Evolutionary conservation across 306 rosid genomes (phyloP), one percentile per base, ranked within the genome.

Genomic region (Cyclanthera cordifolia): DNA sequence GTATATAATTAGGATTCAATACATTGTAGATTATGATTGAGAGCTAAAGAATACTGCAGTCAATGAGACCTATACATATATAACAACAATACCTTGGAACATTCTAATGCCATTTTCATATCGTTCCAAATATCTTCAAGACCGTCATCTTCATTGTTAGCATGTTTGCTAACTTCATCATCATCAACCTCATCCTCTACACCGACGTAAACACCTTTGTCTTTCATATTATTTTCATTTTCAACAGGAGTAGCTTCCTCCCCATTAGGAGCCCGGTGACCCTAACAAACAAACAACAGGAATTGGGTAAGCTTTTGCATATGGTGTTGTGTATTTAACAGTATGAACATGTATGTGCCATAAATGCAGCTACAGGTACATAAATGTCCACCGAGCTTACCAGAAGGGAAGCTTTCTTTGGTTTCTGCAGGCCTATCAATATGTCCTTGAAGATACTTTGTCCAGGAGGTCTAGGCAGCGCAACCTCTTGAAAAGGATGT

Each of bases 101-200:
- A 72, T 78, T 93, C 96, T 63, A 90, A 76, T 0, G 85, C 86
- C 91, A 90, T 82, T 15, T 90, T 79, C 95, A 90, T 82, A 67
- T 93, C 96, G 72, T 77, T 88, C 99, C 99, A 93, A 41, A 88
- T 84, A 74, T 93, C 95, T 2, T 60, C 85, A 11, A 90, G 79
- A 34, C 86, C 96, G 30, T 87, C 96, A 53, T 86, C 94, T 78
- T 67, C 79, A 14, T 55, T 23, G 27, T 75, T 46, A 24, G 55
- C 71, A 11, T 66, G 55, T 25, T 16, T 78, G 51, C n/a, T 73
- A 63, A 65, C 43, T 15, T 71, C 60, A 37, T 37, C 43, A 37
- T 37, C 43, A 71, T 75, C 58, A n/a, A 65, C 82, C 41, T 81
- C 88, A 58, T 84, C 94, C 30, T 76, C 81, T 10, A 83, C 77